phyloP scores from a whole-genome alignment of 176 grass and related monocot species.

The Aegilops longissima region DNA sequence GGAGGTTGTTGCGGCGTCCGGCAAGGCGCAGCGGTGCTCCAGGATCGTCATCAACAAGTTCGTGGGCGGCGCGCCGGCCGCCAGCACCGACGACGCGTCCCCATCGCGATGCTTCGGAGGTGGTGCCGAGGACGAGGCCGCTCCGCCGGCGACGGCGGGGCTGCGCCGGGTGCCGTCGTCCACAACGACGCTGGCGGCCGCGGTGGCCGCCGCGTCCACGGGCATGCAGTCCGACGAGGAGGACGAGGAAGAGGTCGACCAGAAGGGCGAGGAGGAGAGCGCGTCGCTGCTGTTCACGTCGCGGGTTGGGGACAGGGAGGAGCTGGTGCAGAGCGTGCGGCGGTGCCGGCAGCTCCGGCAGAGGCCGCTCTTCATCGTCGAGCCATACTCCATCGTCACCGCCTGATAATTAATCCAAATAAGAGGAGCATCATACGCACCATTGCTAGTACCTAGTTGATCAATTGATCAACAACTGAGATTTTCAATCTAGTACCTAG shows the following conservation, averaged over 20 bases:
- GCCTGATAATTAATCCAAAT: slow-evolving; percentile 9
- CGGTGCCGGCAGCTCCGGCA: slow-evolving; percentile 55
- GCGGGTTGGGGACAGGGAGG: slow-evolving; percentile 33
- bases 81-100: not conserved
- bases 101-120: not conserved
- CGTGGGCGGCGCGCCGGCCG: slow-evolving; percentile 40
- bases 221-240: not conserved
- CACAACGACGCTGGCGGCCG: slow-evolving; percentile 43
- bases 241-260: not conserved
- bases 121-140: not conserved
- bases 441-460: not conserved
- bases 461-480: not conserved
- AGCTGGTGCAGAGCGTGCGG: slow-evolving; percentile 54
- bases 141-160: not conserved
- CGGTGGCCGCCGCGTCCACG: slow-evolving; percentile 29
- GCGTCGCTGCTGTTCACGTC: slow-evolving; percentile 48
- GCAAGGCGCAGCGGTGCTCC: slow-evolving; percentile 38
- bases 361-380: slow-evolving; percentile 51
- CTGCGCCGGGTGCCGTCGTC: slow-evolving; percentile 20
- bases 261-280: not conserved
- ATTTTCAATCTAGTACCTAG: not conserved
- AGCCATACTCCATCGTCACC: slow-evolving; percentile 54
- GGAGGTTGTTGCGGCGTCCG: slow-evolving; percentile 33
- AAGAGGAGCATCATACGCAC: not conserved
- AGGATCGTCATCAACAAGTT: slow-evolving; percentile 77